These are phyloP conservation scores for Dendrobium chrysotoxum DNA, from an alignment of 106 monocot genomes.

Conservation along the genomic window DNA sequence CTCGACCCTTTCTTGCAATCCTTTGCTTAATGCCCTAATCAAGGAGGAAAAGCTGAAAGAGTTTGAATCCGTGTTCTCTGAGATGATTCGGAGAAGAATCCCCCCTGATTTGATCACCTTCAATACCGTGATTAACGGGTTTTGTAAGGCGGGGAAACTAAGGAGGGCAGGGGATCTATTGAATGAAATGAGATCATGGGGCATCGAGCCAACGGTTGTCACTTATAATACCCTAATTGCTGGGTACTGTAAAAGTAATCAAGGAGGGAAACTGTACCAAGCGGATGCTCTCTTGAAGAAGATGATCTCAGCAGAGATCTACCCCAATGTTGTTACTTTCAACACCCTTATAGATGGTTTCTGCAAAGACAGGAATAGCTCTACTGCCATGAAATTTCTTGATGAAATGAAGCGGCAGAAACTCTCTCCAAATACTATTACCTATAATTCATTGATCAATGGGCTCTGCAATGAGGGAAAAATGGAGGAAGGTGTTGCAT, in stretches of 20 bases:
- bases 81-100: conserved; percentile 42
- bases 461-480: conserved; percentile 44
- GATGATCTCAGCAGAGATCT: conserved; percentile 42
- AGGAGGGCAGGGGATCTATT: conserved; percentile 49
- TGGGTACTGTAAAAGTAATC: conserved; percentile 56
- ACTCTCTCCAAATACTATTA: conserved; percentile 39
- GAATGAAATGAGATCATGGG: conserved; percentile 71
- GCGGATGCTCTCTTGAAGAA: conserved; percentile 56
- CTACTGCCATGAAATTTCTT: conserved; percentile 54
- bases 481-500: conserved; percentile 40
- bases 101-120: conserved; percentile 64
- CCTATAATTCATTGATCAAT: conserved; percentile 62
- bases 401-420: conserved; percentile 64
- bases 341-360: conserved; percentile 74
- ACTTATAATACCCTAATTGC: conserved; percentile 74
- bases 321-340: conserved; percentile 66
- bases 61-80: conserved; percentile 36
- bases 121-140: conserved; percentile 52
- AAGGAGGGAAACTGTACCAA: conserved; percentile 52
- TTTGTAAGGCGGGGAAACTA: conserved; percentile 54
- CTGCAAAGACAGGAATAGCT: conserved; percentile 59
- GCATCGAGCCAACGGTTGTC: conserved; percentile 43
- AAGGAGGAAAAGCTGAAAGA: conserved; percentile 12
- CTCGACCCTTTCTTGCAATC: conserved; percentile 55
- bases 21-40: conserved; percentile 43